Base-by-base conservation (phyloP, 2,329 filamentous ascomycete genomes). In the Chrysoporthe austroafricana region DNA sequence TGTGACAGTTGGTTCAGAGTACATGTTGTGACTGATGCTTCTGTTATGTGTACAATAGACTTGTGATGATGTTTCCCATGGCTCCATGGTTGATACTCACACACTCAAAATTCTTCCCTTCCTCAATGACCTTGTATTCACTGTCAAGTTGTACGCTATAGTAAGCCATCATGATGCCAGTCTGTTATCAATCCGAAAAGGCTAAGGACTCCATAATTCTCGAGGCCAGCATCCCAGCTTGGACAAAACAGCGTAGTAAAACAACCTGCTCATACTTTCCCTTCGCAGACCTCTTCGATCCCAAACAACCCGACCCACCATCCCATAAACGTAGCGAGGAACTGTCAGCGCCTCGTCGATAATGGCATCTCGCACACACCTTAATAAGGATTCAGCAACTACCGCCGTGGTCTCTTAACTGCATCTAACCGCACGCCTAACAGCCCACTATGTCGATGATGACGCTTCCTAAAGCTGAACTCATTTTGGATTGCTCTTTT, bases 401-500 rank as follows among this genome's bases (percentile, higher is more conserved):
- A 32, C 14, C 6, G 21, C 13, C 6, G 48, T 52, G 13, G 11
- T 52, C 48, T 14, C 5, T 39, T 39, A 21, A 52, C 36, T 9
- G 36, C 36, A 9, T 39, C 36, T 39, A 11, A 52, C 3, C 48
- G 6, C 6, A 34, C 50, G 16, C 14, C 13, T 34, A 13, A 32
- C 2, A 16, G 26, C 50, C 34, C 54, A n/a, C 34, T 32, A 39
- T 21, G 6, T 16, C 18, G 34, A 13, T 39, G 32, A 6, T n/a
- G 32, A 16, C 34, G 3, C 39, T 5, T 36, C 6, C 34, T 7
- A 32, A 57, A 36, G 54, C 16, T n/a, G 34, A 57, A 57, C 18
- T 14, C 13, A 57, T 4, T 7, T 62, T 14, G 61, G 50, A 46
- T 34, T 66, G 43, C 48, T 58, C 34, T 62, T 61, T 36, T 43